Percentiles rank a stretch among this genome's conserved stretches.
Evolutionary conservation across 2,329 filamentous ascomycete species (phyloP).

Genomic region (Hymenoscyphus albidus): DNA sequence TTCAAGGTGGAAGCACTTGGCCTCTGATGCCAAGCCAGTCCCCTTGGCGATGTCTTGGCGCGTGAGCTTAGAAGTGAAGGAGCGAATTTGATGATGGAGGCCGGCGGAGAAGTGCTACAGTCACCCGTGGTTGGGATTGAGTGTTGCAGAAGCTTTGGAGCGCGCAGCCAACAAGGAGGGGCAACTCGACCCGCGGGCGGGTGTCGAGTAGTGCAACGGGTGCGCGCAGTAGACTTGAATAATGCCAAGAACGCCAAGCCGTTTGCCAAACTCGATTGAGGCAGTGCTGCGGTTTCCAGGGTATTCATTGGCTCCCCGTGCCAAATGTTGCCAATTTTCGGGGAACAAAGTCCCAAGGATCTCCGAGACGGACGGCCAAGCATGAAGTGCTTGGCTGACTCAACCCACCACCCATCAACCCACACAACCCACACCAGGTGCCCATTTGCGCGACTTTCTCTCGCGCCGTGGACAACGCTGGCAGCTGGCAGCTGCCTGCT

Average conservation of each 20-base stretch:
- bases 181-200: not conserved
- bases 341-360: constrained; percentile 3
- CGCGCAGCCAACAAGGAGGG: not conserved
- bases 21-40: constrained; percentile 1
- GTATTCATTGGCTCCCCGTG: not conserved
- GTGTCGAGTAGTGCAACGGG: not conserved
- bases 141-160: not conserved
- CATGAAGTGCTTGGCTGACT: constrained; percentile 1
- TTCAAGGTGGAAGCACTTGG: constrained; percentile 1
- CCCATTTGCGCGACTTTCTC: not conserved
- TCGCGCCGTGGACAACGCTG: not conserved
- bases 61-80: not conserved
- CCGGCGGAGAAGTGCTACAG: not conserved
- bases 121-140: not conserved
- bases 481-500: not conserved
- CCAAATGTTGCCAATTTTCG: constrained; percentile 2
- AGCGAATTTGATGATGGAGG: not conserved
- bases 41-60: not conserved
- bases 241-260: constrained; percentile 1
- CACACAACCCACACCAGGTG: not conserved
- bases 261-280: constrained; percentile 1
- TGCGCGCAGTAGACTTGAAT: not conserved
- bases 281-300: not conserved
- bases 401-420: not conserved
- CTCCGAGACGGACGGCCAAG: constrained; percentile 2